These are phyloP conservation scores for Aspergillus wentii DNA, from an alignment of 495 filamentous ascomycete species.

Conservation along the genomic window DNA sequence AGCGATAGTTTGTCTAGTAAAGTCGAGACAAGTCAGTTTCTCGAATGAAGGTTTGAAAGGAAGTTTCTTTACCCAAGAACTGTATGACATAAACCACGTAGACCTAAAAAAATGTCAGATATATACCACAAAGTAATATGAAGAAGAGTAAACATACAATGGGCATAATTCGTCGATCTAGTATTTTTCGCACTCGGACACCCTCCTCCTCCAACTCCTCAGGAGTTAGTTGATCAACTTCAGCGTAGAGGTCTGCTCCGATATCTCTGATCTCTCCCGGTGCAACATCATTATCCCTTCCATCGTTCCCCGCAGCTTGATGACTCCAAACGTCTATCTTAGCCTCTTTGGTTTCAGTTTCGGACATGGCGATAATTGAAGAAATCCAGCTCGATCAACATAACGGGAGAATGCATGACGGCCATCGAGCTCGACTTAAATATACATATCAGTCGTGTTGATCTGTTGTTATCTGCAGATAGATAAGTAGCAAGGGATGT, in stretches of 20 bases:
- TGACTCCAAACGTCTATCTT: conserved; percentile 12
- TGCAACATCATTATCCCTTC: conserved; percentile 14
- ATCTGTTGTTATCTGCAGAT: not conserved
- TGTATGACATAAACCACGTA: conserved; percentile 36
- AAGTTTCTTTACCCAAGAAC: conserved; percentile 21
- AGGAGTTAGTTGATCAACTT: conserved; percentile 24
- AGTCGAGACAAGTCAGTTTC: not conserved
- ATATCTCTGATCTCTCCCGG: conserved; percentile 23
- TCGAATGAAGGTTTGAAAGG: too few species aligned
- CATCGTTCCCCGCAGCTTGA: too few species aligned
- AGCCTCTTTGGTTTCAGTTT: conserved; percentile 13
- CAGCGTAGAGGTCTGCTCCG: conserved; percentile 25
- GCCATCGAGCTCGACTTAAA: not conserved
- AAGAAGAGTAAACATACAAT: conserved; percentile 13
- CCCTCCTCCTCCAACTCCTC: conserved; percentile 30
- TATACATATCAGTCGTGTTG: not conserved
- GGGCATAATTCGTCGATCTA: conserved; percentile 31
- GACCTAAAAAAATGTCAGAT: conserved; percentile 13
- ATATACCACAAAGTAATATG: not conserved
- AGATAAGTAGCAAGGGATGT: conserved; percentile 3
- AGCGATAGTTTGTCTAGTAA: conserved; percentile 28
- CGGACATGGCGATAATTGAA: not conserved
- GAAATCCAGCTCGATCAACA: not conserved
- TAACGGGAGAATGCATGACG: too few species aligned
- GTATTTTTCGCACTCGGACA: conserved; percentile 22